Evolutionary conservation across 1,139 yeast species (phyloP), one percentile per base, ranked within the genome.

Genomic region (Saccharomycopsis hybrid): DNA sequence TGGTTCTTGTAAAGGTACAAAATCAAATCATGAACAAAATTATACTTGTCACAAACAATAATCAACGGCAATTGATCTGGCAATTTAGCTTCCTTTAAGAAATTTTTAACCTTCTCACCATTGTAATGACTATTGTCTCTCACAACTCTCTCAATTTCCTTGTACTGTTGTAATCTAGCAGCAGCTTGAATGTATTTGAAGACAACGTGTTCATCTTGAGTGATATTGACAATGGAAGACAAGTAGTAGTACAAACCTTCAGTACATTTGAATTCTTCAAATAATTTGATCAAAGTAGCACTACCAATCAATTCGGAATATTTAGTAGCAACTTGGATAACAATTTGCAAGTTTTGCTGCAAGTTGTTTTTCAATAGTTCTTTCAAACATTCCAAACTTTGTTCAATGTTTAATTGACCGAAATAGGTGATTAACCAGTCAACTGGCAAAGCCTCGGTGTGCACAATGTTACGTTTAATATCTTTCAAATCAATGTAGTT

Each of bases 31-130:
- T 92, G 97, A 53, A 92, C 90, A 66, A 82, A 92, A 67, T 84
- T 77, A 70, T 77, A 88, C 64, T 97, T 80, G 72, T 92, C 97
- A 71, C 97, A 90, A 44, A 92, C 97, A 68, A 94, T 86, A 59
- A 94, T 89, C 69, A 92, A 79, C 46, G 99, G 98, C 59, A 94
- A 77, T 71, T 94, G 99, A 64, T 94, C 97, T 55, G 90, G 94
- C 58, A 92, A 77, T 63, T 87, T 82, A 58, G 90, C 88, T 66
- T 94, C 98, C 70, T 92, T 92, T 71, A 92, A 78, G 69, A 86
- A 92, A 72, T 92, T 94, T 74, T 92, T 94, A 53, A 94, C 97
- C 70, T 90, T 90, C 67, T 92, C 98, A 56, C 97, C 95, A 65
- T 89, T 92, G 70, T 90, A 94, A 54, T 87, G 92, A 59, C 82